These are phyloP conservation scores for Prunus campanulata DNA, from an alignment of 306 rosid species.

Conservation along the genomic window DNA sequence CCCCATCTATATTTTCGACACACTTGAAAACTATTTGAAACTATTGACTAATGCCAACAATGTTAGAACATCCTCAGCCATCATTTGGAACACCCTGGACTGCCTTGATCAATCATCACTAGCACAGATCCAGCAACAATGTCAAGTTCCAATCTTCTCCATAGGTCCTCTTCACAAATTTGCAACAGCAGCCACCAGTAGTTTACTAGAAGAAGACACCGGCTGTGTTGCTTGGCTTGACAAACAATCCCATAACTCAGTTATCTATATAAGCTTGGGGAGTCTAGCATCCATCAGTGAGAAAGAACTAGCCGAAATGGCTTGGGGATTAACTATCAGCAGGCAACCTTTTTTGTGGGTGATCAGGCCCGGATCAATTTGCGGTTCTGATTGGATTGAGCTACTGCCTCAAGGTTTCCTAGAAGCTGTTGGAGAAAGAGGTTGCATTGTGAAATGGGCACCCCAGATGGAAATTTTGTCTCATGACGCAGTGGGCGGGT, in stretches of 20 bases:
- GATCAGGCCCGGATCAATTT: conserved; percentile 44
- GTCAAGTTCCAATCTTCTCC: conserved; percentile 29
- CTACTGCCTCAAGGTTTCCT: conserved; percentile 43
- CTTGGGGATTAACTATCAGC: conserved; percentile 47
- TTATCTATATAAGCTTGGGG: conserved; percentile 43
- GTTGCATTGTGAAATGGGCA: conserved; percentile 64
- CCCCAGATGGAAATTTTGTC: conserved; percentile 62
- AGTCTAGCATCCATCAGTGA: conserved; percentile 41
- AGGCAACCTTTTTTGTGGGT: conserved; percentile 53
- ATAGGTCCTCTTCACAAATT: conserved; percentile 51
- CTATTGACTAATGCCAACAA: not conserved
- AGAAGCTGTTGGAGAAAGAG: conserved; percentile 41
- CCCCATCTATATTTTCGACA: conserved; percentile 19
- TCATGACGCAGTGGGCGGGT: conserved; percentile 52
- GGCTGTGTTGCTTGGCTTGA: conserved; percentile 28
- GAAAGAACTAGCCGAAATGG: conserved; percentile 43
- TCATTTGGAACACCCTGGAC: conserved; percentile 44
- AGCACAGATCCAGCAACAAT: conserved; percentile 12
- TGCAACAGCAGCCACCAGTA: conserved; percentile 8
- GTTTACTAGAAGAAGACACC: conserved; percentile 19
- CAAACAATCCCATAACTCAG: conserved; percentile 21
- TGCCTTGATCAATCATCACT: conserved; percentile 34
- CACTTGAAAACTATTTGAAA: not conserved
- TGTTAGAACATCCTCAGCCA: conserved; percentile 28
- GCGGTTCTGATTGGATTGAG: conserved; percentile 46